Evolutionary conservation across 495 filamentous ascomycete genomes (phyloP), one percentile per base, ranked within the genome.

Genomic region (Thozetella sp.): DNA sequence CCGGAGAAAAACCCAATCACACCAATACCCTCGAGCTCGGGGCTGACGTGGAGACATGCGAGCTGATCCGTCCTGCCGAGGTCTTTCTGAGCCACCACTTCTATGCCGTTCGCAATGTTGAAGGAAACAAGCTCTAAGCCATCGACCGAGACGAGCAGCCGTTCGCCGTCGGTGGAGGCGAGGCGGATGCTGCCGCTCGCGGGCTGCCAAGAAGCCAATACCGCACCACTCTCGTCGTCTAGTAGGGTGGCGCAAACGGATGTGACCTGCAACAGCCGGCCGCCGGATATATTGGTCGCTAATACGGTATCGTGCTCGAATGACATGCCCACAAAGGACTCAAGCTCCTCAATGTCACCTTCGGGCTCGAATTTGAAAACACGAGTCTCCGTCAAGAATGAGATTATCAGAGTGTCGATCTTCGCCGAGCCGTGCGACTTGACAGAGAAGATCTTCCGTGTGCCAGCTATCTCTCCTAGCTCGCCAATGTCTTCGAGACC

Each of bases 401-500:
- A 93, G 12, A 91, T 89, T 22, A 93, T 67, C 20, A 98, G 80
- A 0, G 83, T 90, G 66, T 98, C 92, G 22, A 72, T 76, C 13
- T 80, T 76, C 15, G 66, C 65, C 0, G 69, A 65, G 11, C 72
- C 68, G 43, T 73, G 71, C 37, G 86, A 88, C 63, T 81, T 80
- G 13, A 85, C 54, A 9, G 81, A 71, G 63, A 79, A 84, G 11
- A 99, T 69, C 30, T 86, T 86, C 22, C 85, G 84, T 22, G 93
- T 90, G 63, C 90, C 83, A 9, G 85, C 79, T 81, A 97, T 89
- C 52, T 96, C 90, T 6, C 86, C 89, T 11, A 99, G 75, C 19
- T 93, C 79, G 24, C 91, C 93, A 13, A 93, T 71, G 61, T 97
- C 93, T 71, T 97, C 92, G 57, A 99, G 81, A 19, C 95, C 93